Base-by-base conservation (phyloP, 768 basidiomycete genomes). In the Dioszegia hungarica region DNA sequence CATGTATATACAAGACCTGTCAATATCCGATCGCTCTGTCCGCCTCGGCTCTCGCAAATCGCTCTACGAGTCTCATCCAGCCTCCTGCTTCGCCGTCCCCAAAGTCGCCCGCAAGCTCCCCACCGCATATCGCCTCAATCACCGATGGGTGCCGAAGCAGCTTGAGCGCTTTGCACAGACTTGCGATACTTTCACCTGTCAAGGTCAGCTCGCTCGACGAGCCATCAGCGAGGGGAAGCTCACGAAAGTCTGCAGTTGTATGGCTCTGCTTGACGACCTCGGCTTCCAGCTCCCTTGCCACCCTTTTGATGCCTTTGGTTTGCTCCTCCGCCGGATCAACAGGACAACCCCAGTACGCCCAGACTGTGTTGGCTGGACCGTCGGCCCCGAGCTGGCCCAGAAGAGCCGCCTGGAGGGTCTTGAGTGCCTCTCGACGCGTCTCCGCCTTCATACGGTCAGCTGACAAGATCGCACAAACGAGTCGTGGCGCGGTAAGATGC, bases 261-360 rank as follows among this genome's bases (percentile, higher is more conserved):
- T 51, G 49, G 36, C 49, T 38, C 29, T 43, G 25, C 40, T 43
- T 44, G 6, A 54, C 52, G n/a, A 43, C n/a, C 17, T 43, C 39
- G 17, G 52, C 52, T 25, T 54, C 52, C 17, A 54, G 10, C 15
- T 54, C 52, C 52, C 41, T 54, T 15, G 52, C 39, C n/a, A 44
- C 52, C 19, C 39, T 29, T 28, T 54, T 54, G 17, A 44, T 43
- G 19, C 27, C 27, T 20, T 56, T 27, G 11, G 3, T 17, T 9
- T 33, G 2, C 25, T 44, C 27, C 27, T 56, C 33, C 2, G 19
- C 14, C 39, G 17, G 19, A 10, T 54, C 17, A 20, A 22, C 20
- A 28, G 43, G 20, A 37, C 51, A 22, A 5, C 33, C 51, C 57
- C 57, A 59, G 33, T 53, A 47, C 25, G n/a, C 25, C 57, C 57